A percentile compares a stretch with the other conserved stretches of the same genome.
phyloP scores from a whole-genome alignment of 139 green algal genomes.

The Raphidocelis subcapitata region DNA sequence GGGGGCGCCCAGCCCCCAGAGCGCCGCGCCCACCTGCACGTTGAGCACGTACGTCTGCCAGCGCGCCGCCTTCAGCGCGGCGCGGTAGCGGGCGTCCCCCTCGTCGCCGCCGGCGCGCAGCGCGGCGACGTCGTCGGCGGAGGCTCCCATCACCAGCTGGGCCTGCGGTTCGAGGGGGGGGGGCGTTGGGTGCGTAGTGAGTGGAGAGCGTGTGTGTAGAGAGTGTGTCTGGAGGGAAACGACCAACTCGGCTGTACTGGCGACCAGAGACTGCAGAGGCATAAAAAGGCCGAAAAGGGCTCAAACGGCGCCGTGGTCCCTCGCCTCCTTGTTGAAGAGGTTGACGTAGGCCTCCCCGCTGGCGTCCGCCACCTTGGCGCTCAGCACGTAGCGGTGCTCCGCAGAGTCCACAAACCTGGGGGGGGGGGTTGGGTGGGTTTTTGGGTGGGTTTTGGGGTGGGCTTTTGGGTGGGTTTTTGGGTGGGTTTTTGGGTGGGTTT shows the following conservation, averaged over 20 bases:
- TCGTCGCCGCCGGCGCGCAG: conserved; percentile 16
- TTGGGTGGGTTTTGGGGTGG: too few species aligned
- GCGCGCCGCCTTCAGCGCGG: neutral
- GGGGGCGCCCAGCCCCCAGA: too few species aligned
- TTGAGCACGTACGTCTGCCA: conserved; percentile 26
- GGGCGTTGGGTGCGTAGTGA: neutral
- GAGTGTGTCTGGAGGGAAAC: too few species aligned
- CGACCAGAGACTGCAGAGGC: too few species aligned
- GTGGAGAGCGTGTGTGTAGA: too few species aligned
- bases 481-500: too few species aligned
- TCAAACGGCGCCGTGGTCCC: too few species aligned
- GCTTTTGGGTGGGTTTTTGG: too few species aligned
- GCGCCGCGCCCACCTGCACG: neutral
- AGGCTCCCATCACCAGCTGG: conserved; percentile 41
- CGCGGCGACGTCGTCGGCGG: conserved; percentile 54
- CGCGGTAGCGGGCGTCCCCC: conserved; percentile 8
- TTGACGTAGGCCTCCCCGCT: conserved; percentile 46
- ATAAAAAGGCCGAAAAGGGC: too few species aligned
- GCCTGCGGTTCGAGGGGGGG: conserved; percentile 14
- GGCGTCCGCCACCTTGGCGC: conserved; percentile 46
- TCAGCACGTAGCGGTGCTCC: conserved; percentile 69
- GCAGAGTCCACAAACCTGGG: conserved; percentile 20
- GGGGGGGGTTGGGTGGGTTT: too few species aligned
- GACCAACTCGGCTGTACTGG: too few species aligned
- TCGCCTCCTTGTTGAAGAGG: conserved; percentile 76